A percentile compares a stretch with the other conserved stretches of the same genome.
phyloP scores from a whole-genome alignment of 1,139 yeast species.

The Insectozyma bohioensis region DNA sequence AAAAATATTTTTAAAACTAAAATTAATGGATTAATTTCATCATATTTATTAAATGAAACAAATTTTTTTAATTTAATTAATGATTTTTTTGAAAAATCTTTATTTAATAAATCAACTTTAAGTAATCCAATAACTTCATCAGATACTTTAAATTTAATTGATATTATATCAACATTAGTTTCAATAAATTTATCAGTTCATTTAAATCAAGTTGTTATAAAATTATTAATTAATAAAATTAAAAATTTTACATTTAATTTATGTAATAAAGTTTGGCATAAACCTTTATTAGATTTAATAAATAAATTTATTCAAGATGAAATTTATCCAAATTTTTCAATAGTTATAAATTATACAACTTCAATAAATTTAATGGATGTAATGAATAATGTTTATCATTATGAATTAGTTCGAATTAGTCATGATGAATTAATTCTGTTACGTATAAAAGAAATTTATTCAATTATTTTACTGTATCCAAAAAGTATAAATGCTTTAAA shows the following conservation, averaged over 20 bases:
- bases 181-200: constrained; percentile 33
- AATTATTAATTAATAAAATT: constrained; percentile 42
- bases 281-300: constrained; percentile 36
- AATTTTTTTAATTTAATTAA: constrained; percentile 7
- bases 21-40: constrained; percentile 25
- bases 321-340: constrained; percentile 39
- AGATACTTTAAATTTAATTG: constrained; percentile 11
- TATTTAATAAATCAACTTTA: constrained; percentile 9
- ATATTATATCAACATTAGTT: constrained; percentile 19
- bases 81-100: constrained; percentile 10
- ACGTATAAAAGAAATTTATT: constrained; percentile 64
- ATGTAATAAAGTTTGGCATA: constrained; percentile 43
- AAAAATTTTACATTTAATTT: constrained; percentile 30
- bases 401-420: constrained; percentile 39
- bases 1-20: constrained; percentile 25
- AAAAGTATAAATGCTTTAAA: constrained; percentile 55
- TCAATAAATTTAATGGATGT: constrained; percentile 13
- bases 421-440: constrained; percentile 48
- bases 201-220: constrained; percentile 39
- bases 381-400: constrained; percentile 20
- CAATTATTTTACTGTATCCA: constrained; percentile 62
- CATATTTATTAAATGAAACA: constrained; percentile 14
- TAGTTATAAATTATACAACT: constrained; percentile 21
- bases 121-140: constrained; percentile 7
- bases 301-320: constrained; percentile 38